These are phyloP conservation scores for Limonium bicolor DNA, from an alignment of 148 eudicot genomes.

Conservation along the genomic window DNA sequence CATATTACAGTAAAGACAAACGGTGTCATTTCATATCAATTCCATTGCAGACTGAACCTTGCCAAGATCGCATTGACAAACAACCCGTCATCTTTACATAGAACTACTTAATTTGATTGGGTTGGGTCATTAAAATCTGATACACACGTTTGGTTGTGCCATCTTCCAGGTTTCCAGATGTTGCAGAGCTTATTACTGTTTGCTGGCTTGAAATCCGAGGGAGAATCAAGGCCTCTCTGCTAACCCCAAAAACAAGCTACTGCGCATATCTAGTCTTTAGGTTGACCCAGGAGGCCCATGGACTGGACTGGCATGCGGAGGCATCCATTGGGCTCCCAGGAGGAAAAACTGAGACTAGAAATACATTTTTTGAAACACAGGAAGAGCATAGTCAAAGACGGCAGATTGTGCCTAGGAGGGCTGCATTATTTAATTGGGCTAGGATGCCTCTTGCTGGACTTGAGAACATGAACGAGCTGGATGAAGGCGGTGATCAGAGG, in stretches of 20 bases:
- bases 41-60: neutral
- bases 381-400: neutral
- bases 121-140: neutral
- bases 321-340: slow-evolving; percentile 12
- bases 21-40: neutral
- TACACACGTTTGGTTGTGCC: neutral
- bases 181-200: slow-evolving; percentile 35
- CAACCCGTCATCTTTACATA: neutral
- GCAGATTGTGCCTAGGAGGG: neutral
- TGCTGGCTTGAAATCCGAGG: slow-evolving; percentile 55
- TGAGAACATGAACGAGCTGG: neutral
- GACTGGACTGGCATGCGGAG: slow-evolving; percentile 24
- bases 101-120: neutral
- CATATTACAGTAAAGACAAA: too few species aligned
- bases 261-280: slow-evolving; percentile 39
- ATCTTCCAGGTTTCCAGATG: slow-evolving; percentile 59
- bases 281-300: slow-evolving; percentile 15
- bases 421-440: neutral
- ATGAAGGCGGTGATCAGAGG: neutral
- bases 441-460: neutral
- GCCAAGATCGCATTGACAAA: neutral
- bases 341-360: slow-evolving; percentile 13
- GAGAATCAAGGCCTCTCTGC: slow-evolving; percentile 15
- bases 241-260: slow-evolving; percentile 35
- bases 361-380: slow-evolving; percentile 4